Evolutionary conservation across 371 early-diverging fungal species (phyloP), one percentile per base, ranked within the genome.

Genomic region (Apophysomyces sp.): DNA sequence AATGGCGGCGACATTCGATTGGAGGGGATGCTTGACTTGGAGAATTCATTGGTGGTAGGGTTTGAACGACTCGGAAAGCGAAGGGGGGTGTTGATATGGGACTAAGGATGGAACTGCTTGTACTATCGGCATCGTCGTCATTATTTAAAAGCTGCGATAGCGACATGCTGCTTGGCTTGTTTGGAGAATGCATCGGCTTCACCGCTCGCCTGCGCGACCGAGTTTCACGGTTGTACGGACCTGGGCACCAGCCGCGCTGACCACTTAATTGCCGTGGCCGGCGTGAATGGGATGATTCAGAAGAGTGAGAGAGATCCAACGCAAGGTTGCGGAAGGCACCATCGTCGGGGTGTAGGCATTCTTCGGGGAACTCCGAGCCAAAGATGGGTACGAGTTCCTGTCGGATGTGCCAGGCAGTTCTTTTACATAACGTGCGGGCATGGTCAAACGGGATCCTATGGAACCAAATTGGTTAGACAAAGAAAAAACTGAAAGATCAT

Each of bases 101-200:
- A 21, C 18, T 44, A 11, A 21, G 3, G 21, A 21, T 44, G 49
- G 49, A 44, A 44, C 49, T 44, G 21, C 16, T 44, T 6, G 49
- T 44, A 44, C 21, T 44, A 9, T 44, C 49, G 9, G 21, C 21
- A 44, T 44, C 49, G 9, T 44, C 49, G 21, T 44, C 49, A 44
- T 44, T 44, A 21, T 44, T 44, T 9, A 44, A 21, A 4, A 44
- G 49, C 49, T 44, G 49, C 3, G 49, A 44, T 18, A 44, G 24
- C 9, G 49, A 44, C 49, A 44, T 44, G 49, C 49, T 21, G 49
- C 49, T 44, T 44, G 49, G 49, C 21, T 44, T 44, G 24, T 44
- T 44, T 44, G 49, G 49, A 44, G 49, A 44, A 18, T 44, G 49
- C 49, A 44, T 44, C 49, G 49, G 49, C 49, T 44, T 44, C 21